Conservation (phyloP, 148 eudicot genomes). For the Vaccinium myrtillus region DNA sequence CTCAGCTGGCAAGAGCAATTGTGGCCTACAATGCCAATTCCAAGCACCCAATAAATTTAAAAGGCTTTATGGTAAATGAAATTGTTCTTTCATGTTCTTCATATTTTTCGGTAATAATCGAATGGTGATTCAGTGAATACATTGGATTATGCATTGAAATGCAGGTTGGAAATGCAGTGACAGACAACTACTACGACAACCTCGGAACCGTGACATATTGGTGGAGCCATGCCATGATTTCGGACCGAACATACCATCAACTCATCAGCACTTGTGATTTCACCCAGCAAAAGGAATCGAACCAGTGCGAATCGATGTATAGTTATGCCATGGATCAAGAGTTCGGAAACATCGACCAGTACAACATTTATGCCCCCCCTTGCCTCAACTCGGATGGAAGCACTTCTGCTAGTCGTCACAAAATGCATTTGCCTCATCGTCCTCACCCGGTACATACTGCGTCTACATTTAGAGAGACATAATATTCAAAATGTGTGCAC, state of each 20-base stretch:
- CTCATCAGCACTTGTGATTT: conserved; percentile 81
- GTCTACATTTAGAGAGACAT: background rate
- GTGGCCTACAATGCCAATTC: conserved; percentile 51
- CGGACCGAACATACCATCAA: conserved; percentile 65
- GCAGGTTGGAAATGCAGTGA: conserved; percentile 96
- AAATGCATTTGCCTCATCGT: conserved; percentile 68
- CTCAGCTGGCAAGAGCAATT: conserved; percentile 76
- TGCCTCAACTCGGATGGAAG: conserved; percentile 65
- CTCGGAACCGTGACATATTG: conserved; percentile 88
- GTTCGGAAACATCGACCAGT: conserved; percentile 91
- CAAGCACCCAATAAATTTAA: conserved; percentile 60
- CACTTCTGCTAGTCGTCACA: conserved; percentile 32
- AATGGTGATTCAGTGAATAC: background rate
- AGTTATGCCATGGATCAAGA: conserved; percentile 90
- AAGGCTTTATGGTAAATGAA: conserved; percentile 75
- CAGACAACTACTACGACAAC: conserved; percentile 95
- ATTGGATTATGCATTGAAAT: background rate
- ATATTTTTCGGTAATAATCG: background rate
- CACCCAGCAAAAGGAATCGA: conserved; percentile 69
- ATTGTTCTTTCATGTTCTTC: no score
- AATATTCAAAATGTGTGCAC: no score
- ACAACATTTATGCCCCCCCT: conserved; percentile 90
- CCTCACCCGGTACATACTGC: conserved; percentile 45
- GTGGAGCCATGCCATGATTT: conserved; percentile 99
- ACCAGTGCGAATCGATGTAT: conserved; percentile 77